Evolutionary conservation across 2,329 filamentous ascomycete genomes (phyloP), one percentile per base, ranked within the genome.

Genomic region (Allantophomopsis cytisporea): DNA sequence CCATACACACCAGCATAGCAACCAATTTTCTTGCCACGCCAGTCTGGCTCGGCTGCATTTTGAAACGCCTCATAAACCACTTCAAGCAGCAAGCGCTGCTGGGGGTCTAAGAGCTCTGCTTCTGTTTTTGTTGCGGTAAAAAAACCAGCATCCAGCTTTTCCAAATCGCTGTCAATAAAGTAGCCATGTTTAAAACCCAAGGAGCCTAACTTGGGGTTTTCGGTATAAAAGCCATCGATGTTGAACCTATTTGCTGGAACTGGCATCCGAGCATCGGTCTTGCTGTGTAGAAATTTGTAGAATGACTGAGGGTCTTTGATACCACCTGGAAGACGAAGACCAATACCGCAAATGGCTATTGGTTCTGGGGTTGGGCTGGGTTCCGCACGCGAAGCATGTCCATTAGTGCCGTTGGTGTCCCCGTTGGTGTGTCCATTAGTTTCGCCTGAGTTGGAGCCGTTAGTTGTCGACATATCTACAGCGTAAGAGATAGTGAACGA

Each of bases 31-130:
- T 1, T 49, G 10, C 34, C 11, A 12, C n/a, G 13, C 34, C 12
- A 36, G 10, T 36, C 8, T 7, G 11, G 10, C 15, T 37, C 5
- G 23, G 31, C 20, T 11, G 12, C 11, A 15, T 31, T 37, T 15
- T 40, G 32, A 21, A 37, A 17, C 4, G 41, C 41, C 17, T 42
- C 33, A n/a, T 31, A 41, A 4, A 33, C 23, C 13, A 11, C 10
- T 15, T 43, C 41, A 4, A 43, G 21, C 10, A 32, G 7, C 6
- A 43, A 18, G 12, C 41, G 13, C 6, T 42, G 28, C n/a, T 43
- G 39, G 11, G 41, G 41, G 20, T 43, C 41, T 11, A 55, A 54
- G 31, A 45, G 42, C 42, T 51, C 52, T 38, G 44, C 18, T 20
- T 39, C 34, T 17, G 41, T 30, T 14, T 31, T 15, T 10, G 41